Base-by-base conservation (phyloP, 129 eudicot species). In the Escallonia herrerae region DNA sequence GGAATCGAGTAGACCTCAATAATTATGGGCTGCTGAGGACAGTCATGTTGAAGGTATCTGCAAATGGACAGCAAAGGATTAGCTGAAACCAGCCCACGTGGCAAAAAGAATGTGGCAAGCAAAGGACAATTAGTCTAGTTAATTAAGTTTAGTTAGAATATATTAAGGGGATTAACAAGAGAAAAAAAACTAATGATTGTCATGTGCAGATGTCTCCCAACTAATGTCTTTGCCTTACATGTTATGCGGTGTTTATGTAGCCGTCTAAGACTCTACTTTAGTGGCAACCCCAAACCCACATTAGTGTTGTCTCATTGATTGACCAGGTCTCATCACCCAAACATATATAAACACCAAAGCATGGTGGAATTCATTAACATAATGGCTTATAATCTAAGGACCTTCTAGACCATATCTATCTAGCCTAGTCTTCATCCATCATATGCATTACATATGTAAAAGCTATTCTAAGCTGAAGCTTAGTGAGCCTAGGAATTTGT, bases 201-300 rank as follows among this genome's bases (percentile, higher is more conserved):
- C 87, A 83, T 73, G 90, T 86, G 90, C 63, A 68, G 22, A 63
- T 80, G 85, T 81, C 79, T 61, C 81, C 80, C 70, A 62, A 66
- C 64, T 62, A 65, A 60, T 67, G 69, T 41, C 40, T 76, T 76
- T 77, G 79, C 62, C 15, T 59, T 63, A 69, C 79, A 68, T 81
- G 82, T 87, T 77, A 81, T 78, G 78, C 78, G 79, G 85, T 81
- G 90, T 79, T 77, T 84, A 79, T 79, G 76, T 79, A 76, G 95
- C 95, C 85, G 82, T 83, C 82, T 81, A 68, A 56, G 61, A 68
- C 76, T 83, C 80, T 68, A 40, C 69, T 79, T 65, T 80, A 72
- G 72, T 69, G 47, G 64, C 83, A 71, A 72, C 76, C 60, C 56
- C 74, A 69, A 72, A 83, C 66, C 51, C 79, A 79, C 79, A 78